Base-by-base conservation (phyloP, 441 rosid species). In the Manihot esculenta region DNA sequence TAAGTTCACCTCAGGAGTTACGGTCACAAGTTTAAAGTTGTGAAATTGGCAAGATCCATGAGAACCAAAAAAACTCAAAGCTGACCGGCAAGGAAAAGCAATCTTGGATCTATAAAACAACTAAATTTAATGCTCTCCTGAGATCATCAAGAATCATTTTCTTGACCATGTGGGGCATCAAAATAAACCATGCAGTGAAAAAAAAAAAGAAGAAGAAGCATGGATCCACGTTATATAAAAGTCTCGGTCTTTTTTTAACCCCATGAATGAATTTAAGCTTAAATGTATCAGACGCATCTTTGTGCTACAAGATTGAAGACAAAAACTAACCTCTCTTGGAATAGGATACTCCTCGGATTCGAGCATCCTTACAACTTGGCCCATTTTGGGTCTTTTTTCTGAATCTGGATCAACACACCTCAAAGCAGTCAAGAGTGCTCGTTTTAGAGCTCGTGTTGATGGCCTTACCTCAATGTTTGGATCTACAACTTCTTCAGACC, bases 381-480 rank as follows among this genome's bases (percentile, higher is more conserved):
- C 79, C 99, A 95, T 95, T 80, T 83, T 91, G 41, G 98, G 98
- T 63, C 99, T 83, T 70, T 91, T 95, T 60, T 89, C 92, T 26
- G 96, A 88, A 59, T 95, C 93, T 12, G 91, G 98, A 83, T 95
- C 99, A 9, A 95, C 95, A 60, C 99, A 95, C 74, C 99, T 86
- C 72, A 95, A 78, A 54, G 99, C 97, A 47, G 97, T 91, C 72
- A 95, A 83, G n/a, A 95, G 93, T 63, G 90, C 83, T 2, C 97
- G 88, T 72, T 95, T 93, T 74, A 95, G 74, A 68, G 92, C 89
- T 75, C 95, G 76, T 7, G 97, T 89, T 18, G 96, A 78, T 66
- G 98, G 99, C 77, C 81, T 86, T 17, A 76, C 85, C 67, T 87
- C 96, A 10, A 95, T 91, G 56, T 82, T 84, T 20, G 93, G 91